These are phyloP conservation scores for Populus hybrid DNA, from an alignment of 441 rosid genomes.

Conservation along the genomic window DNA sequence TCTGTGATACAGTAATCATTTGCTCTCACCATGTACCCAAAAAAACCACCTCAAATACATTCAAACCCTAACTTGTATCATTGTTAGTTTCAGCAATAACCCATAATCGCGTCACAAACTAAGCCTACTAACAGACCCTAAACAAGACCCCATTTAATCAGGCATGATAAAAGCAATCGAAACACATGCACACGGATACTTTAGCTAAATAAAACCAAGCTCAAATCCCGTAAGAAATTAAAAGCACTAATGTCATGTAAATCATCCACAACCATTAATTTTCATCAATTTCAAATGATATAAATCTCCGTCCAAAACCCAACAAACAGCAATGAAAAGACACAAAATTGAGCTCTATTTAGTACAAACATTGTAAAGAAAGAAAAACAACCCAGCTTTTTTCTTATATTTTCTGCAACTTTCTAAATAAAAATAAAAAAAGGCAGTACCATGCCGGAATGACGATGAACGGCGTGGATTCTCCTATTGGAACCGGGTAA, in stretches of 20 bases:
- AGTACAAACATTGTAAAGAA: neutral
- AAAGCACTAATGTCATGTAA: neutral
- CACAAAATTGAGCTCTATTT: neutral
- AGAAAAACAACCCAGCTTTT: neutral
- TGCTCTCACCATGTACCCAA: no score
- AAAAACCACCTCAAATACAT: no score
- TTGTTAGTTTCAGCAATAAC: no score
- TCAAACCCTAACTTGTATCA: no score
- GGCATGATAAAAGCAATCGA: neutral
- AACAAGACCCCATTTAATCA: neutral
- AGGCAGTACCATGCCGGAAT: conserved; percentile 78
- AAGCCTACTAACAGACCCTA: neutral
- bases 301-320: neutral
- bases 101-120: no score
- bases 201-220: neutral
- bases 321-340: neutral
- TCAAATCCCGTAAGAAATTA: neutral
- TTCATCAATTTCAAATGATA: neutral
- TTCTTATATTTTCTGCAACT: neutral
- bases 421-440: neutral
- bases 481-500: conserved; percentile 93
- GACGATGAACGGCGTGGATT: conserved; percentile 92
- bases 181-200: neutral
- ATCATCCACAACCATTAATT: neutral
- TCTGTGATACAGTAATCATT: no score